These are phyloP conservation scores for Quercus alba DNA, from an alignment of 306 rosid species.

Conservation along the genomic window DNA sequence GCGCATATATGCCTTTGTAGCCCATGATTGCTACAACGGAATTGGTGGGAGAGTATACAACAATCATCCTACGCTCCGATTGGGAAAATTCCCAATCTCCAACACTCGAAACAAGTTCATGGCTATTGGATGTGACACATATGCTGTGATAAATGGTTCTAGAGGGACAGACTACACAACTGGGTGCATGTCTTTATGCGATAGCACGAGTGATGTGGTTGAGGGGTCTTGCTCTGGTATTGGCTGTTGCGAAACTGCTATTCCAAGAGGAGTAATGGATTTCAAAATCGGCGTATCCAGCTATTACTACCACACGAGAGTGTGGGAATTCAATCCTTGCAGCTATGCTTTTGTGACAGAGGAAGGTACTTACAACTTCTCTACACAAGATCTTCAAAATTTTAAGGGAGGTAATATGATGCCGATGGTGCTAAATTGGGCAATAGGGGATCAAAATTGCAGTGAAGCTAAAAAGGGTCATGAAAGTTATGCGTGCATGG, in stretches of 20 bases:
- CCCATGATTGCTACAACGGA: too few species aligned
- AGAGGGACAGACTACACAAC: background rate
- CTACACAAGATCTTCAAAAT: background rate
- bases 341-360: slow-evolving; percentile 24
- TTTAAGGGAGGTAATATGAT: fast-evolving
- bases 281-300: fast-evolving
- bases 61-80: fast-evolving
- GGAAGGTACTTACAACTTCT: slow-evolving; percentile 17
- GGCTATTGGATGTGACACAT: slow-evolving; percentile 25
- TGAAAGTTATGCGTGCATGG: slow-evolving; percentile 12
- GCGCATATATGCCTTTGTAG: too few species aligned
- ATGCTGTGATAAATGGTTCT: fast-evolving
- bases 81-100: background rate
- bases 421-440: slow-evolving; percentile 43
- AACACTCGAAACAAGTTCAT: slow-evolving; percentile 16
- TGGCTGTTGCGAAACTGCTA: slow-evolving; percentile 21
- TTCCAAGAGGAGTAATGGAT: background rate
- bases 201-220: background rate
- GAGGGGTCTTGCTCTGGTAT: slow-evolving; percentile 3
- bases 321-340: background rate
- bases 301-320: background rate
- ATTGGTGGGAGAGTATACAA: fast-evolving
- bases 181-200: slow-evolving; percentile 14
- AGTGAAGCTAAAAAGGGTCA: background rate
- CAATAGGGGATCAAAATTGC: slow-evolving; percentile 20